Percentiles rank a stretch among this genome's conserved stretches.
Conservation (phyloP, 257 asterid species). For the Nyctanthes arbortristis region DNA sequence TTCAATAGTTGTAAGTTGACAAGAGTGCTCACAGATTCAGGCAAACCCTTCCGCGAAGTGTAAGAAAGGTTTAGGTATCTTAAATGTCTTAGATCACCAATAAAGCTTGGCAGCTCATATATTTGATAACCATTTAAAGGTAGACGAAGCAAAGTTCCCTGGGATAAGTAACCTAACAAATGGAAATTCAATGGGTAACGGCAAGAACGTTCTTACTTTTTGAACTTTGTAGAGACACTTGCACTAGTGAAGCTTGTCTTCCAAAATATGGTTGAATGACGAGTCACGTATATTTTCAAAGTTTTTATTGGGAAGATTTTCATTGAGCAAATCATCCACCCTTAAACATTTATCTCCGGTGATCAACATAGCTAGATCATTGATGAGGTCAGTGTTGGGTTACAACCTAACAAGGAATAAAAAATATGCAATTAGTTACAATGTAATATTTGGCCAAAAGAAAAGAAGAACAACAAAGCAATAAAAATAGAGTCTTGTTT, state of each 20-base stretch:
- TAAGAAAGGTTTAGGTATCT: not conserved
- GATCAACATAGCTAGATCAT: constrained; percentile 17
- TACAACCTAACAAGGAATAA: too few species aligned
- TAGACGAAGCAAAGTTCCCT: constrained; percentile 18
- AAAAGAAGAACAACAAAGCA: too few species aligned
- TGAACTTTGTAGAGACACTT: not conserved
- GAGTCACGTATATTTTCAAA: not conserved
- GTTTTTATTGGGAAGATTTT: not conserved
- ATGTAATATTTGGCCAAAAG: too few species aligned
- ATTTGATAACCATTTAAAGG: constrained; percentile 26
- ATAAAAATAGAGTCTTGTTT: too few species aligned
- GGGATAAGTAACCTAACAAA: not conserved
- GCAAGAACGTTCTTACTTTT: not conserved
- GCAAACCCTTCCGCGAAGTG: constrained; percentile 3
- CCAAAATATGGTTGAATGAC: constrained; percentile 9
- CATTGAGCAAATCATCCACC: constrained; percentile 28
- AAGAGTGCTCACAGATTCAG: not conserved
- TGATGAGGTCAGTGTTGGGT: constrained; percentile 11
- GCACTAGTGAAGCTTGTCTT: constrained; percentile 28
- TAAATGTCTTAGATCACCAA: constrained; percentile 17
- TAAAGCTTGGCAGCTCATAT: not conserved
- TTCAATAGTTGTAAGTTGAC: not conserved
- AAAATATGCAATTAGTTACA: too few species aligned
- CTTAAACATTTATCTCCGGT: constrained; percentile 31
- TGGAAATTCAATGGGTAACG: not conserved